Base-by-base conservation (phyloP, 768 basidiomycete genomes). In the Boletus reticuloceps region DNA sequence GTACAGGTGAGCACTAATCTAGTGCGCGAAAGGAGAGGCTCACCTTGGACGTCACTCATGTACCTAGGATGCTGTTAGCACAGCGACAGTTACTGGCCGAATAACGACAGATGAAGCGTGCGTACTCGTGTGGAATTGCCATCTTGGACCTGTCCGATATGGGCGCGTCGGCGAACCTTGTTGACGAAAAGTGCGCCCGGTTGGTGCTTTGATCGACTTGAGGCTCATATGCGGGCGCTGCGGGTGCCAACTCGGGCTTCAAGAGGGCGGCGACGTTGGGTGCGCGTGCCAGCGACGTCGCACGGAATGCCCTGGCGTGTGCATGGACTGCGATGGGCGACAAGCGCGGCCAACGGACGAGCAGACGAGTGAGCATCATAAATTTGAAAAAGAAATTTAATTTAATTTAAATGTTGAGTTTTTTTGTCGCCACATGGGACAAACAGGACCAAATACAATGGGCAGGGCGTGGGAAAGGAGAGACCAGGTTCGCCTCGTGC, bases 1-100 rank as follows among this genome's bases (percentile, higher is more conserved):
- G 41, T n/a, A 12, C 37, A 39, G 3, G 39, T 52, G 43, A 51
- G 36, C 27, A 41, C 11, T 8, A 11, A 39, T 45, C 34, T 37
- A 37, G 40, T 16, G 20, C 14, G 16, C 25, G 1, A 50, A 48
- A 47, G 32, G 31, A 40, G 52, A 31, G 32, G 54, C 69, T 34
- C 34, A 74, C 77, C 77, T 72, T 80, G 79, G 16, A 79, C 79
- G 56, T 80, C 77, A 25, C 77, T 76, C 70, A 80, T 63, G 55
- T 70, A 75, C 58, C 77, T 78, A 50, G 22, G n/a, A 46, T 29
- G 19, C 53, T 49, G 54, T 67, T 44, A 67, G 66, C 45, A 60
- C 25, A 58, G 48, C 57, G 48, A 69, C 45, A 56, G 37, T 36
- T 20, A 45, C 43, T 6, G 20, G 43, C 42, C 32, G 27, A 36